phyloP scores from a whole-genome alignment of 176 grass and related monocot species.

The Triticum dicoccoides region DNA sequence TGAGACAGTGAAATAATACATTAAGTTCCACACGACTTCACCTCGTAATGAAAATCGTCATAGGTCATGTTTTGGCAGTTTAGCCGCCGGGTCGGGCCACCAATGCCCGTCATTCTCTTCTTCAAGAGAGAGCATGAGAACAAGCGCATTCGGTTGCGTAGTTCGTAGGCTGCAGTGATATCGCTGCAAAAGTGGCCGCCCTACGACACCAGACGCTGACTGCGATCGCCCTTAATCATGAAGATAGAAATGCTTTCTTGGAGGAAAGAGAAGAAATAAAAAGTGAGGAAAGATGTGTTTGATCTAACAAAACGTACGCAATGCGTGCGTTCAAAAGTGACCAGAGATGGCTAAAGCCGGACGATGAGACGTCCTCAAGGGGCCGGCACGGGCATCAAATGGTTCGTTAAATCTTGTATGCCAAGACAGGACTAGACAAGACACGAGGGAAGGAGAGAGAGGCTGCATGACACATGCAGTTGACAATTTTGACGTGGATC shows the following conservation, averaged over 20 bases:
- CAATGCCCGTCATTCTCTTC: neutral
- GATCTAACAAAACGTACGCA: constrained; percentile 36
- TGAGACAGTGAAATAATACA: neutral
- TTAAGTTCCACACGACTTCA: neutral
- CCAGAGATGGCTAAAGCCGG: neutral
- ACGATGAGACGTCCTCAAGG: neutral
- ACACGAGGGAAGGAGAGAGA: neutral
- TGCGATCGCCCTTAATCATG: constrained; percentile 19
- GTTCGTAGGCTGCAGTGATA: neutral
- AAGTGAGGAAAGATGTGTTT: constrained; percentile 27
- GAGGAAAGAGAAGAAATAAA: constrained; percentile 13
- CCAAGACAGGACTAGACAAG: neutral
- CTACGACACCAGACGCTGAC: neutral
- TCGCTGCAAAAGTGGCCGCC: neutral
- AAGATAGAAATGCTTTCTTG: neutral
- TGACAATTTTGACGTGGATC: constrained; percentile 25
- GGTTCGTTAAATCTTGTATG: constrained; percentile 1
- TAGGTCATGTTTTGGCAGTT: neutral
- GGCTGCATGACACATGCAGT: neutral
- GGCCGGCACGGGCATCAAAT: constrained; percentile 14
- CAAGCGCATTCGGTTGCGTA: constrained; percentile 13
- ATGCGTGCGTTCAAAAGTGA: constrained; percentile 27
- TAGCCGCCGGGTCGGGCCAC: neutral
- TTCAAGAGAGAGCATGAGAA: neutral
- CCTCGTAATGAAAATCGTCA: neutral